Base-by-base conservation (phyloP, 176 grass and related monocot species). In the Cenchrus purpureus region DNA sequence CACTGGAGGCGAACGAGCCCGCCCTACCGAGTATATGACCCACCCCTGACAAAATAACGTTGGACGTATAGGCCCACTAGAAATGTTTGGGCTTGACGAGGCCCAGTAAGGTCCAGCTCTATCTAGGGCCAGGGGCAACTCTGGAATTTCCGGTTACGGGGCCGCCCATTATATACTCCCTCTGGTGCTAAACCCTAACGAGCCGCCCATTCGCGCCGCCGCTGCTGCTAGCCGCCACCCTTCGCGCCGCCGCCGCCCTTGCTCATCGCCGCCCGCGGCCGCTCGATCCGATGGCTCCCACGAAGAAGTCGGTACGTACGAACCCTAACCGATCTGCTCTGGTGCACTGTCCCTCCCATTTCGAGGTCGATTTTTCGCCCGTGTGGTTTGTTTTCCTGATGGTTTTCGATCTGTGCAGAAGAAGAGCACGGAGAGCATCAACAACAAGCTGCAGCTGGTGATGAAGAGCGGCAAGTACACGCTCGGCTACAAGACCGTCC, bases 391-490 rank as follows among this genome's bases (percentile, higher is more conserved):
- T 32, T 74, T 37, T 28, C 79, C 76, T 77, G 16, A 52, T 68
- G 3, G 62, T 7, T 74, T 66, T 84, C 34, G 79, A 31, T 95
- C 61, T 61, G 17, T 88, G 90, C 84, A 99, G 97, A 99, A 96
- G 97, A 99, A 94, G 94, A 96, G 76, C 86, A 83, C 88, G 17
- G 97, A 99, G 71, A 94, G 68, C 90, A 99, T 99, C 86, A 99
- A 96, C 91, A 96, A 92, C 90, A 89, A 92, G 79, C 84, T 99
- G 55, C 93, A 95, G 78, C 91, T 99, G 51, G 97, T 99, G 70
- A 99, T 99, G 97, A 99, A 99, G 91, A 99, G 97, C 54, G 97
- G 94, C 42, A 96, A 96, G 88, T 98, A 98, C 81, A 95, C 93
- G 28, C 96, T 98, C 12, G 93, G 93, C 1, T 98, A 95, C 89